Base-by-base conservation (phyloP, 2,329 filamentous ascomycete species). In the Alternaria burnsii region DNA sequence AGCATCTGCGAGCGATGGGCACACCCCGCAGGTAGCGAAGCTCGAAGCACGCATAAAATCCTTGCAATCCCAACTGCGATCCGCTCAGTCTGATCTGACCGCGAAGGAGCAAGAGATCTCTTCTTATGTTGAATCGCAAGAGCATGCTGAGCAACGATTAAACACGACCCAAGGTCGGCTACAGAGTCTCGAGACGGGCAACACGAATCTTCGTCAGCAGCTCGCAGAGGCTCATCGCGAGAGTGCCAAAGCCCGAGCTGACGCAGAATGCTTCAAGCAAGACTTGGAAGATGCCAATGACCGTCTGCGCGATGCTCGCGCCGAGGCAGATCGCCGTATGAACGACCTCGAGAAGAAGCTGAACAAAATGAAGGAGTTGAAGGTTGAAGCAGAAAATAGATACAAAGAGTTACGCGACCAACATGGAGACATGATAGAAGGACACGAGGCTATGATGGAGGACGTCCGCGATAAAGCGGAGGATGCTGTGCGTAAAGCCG, bases 391-490 rank as follows among this genome's bases (percentile, higher is more conserved):
- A 3, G 74, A 76, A 48, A 59, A 44, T 16, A 68, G 63, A 18
- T 65, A 71, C 50, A 71, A 69, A 41, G 69, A 75, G 38, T 44
- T 77, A 14, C 67, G 72, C 47, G 60, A 61, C 6, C 69, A 75
- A 52, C 69, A 71, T 26, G 61, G 73, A n/a, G 67, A 73, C 10
- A 41, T 75, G 10, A 58, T 64, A 8, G 72, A 75, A 59, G 66
- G 71, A 1, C 69, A 76, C 28, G 68, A 74, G 50, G 58, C 66
- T 3, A 65, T 69, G 42, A 48, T 75, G 26, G 69, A 73, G 51
- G 68, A 73, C 26, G 66, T 76, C 12, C 75, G 73, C 20, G 67
- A 71, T 10, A 78, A 73, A 36, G 76, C 76, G 5, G 76, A 78
- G 56, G 75, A 78, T 44, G 75, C 72, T 4, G 69, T 78, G 2